Percentiles rank a stretch among this genome's conserved stretches.
These are phyloP conservation scores for Candida maesae DNA, from an alignment of 805 yeast genomes.

Conservation along the genomic window DNA sequence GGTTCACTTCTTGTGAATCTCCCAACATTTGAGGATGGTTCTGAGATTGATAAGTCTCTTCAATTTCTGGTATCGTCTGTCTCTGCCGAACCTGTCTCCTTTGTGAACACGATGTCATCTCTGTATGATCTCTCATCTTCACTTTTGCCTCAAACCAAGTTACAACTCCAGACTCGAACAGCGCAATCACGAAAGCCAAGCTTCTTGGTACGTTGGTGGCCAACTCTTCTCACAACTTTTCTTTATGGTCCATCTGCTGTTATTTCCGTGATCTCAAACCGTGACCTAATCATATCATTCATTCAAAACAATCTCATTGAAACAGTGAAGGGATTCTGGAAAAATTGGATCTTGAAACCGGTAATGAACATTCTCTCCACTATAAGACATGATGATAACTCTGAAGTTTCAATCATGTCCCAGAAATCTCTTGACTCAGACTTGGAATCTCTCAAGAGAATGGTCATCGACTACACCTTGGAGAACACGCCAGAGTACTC, in stretches of 20 bases:
- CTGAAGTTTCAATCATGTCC: constrained; percentile 71
- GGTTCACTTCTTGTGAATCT: constrained; percentile 34
- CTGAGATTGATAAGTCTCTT: neutral
- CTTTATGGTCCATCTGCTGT: constrained; percentile 53
- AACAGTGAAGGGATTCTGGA: constrained; percentile 62
- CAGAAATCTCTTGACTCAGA: constrained; percentile 78
- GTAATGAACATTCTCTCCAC: constrained; percentile 66
- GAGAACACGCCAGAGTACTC: constrained; percentile 30
- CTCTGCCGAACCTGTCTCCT: too few species aligned
- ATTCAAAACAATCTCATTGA: constrained; percentile 53
- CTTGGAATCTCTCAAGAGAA: constrained; percentile 74
- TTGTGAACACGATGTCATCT: neutral
- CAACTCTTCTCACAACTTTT: constrained; percentile 38
- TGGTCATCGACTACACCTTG: constrained; percentile 71
- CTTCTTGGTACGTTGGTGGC: constrained; percentile 60
- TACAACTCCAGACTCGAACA: neutral
- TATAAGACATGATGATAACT: constrained; percentile 76
- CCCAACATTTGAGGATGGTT: constrained; percentile 26
- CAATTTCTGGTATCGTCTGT: too few species aligned
- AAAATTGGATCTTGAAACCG: constrained; percentile 84
- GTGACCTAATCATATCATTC: constrained; percentile 55
- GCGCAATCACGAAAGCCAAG: constrained; percentile 32
- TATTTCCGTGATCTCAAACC: constrained; percentile 42
- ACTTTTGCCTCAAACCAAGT: constrained; percentile 1
- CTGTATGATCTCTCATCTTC: constrained; percentile 1